These are phyloP conservation scores for Candida peoriensis DNA, from an alignment of 805 yeast genomes.

Conservation along the genomic window DNA sequence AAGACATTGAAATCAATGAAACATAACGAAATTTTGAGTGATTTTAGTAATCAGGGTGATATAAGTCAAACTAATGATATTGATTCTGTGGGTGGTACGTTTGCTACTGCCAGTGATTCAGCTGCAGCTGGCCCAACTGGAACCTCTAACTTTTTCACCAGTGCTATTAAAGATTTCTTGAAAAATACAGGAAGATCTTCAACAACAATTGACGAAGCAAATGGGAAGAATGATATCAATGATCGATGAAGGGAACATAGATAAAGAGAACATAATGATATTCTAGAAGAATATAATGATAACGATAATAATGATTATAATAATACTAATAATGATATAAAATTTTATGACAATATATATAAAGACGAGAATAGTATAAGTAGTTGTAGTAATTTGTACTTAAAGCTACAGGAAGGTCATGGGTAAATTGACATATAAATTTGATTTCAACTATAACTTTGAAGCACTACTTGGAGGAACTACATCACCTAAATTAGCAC, in stretches of 20 bases:
- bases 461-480: constrained; percentile 1
- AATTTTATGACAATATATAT: too few species aligned
- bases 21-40: constrained; percentile 6
- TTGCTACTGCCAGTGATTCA: neutral
- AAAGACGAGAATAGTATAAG: too few species aligned
- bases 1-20: constrained; percentile 12
- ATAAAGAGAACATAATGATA: too few species aligned
- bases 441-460: too few species aligned
- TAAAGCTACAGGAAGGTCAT: too few species aligned
- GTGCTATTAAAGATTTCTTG: constrained; percentile 16
- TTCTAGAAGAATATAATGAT: constrained; percentile 10
- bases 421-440: too few species aligned
- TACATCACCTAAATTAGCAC: constrained; percentile 40
- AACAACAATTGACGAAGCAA: constrained; percentile 6
- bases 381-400: too few species aligned
- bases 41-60: constrained; percentile 7
- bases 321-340: too few species aligned
- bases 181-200: constrained; percentile 6
- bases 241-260: too few species aligned
- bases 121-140: constrained; percentile 1
- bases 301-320: constrained; percentile 11
- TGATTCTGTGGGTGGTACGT: too few species aligned
- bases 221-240: constrained; percentile 6
- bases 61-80: constrained; percentile 4
- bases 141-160: constrained; percentile 12